A percentile compares a stretch with the other conserved stretches of the same genome.
Conservation (phyloP, 345 rosid species). For the Hibiscus syriacus region DNA sequence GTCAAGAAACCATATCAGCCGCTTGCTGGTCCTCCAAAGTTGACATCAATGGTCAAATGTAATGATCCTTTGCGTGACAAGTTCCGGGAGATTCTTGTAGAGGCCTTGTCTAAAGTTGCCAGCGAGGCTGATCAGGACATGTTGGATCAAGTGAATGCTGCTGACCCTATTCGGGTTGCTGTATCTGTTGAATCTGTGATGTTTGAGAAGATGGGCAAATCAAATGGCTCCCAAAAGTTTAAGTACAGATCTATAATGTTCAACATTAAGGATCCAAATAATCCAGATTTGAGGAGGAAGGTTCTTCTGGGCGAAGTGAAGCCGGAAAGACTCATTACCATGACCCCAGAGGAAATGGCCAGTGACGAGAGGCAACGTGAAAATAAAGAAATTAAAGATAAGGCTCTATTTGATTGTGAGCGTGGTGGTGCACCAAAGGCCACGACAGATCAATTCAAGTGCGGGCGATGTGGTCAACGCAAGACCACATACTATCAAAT, state of each 20-base stretch:
- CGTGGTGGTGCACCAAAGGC: slow-evolving; percentile 56
- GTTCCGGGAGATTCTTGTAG: slow-evolving; percentile 63
- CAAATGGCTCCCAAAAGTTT: slow-evolving; percentile 66
- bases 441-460: slow-evolving; percentile 58
- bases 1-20: slow-evolving; percentile 36
- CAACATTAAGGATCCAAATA: slow-evolving; percentile 80
- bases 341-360: slow-evolving; percentile 92
- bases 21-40: slow-evolving; percentile 47
- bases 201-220: slow-evolving; percentile 79
- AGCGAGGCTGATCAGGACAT: slow-evolving; percentile 44
- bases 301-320: slow-evolving; percentile 78
- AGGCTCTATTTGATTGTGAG: slow-evolving; percentile 63
- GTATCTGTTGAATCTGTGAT: slow-evolving; percentile 72
- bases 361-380: slow-evolving; percentile 70
- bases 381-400: slow-evolving; percentile 73
- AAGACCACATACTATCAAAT: slow-evolving; percentile 82
- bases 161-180: slow-evolving; percentile 83
- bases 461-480: slow-evolving; percentile 72
- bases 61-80: slow-evolving; percentile 82
- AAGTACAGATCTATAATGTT: slow-evolving; percentile 93
- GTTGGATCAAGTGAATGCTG: slow-evolving; percentile 42
- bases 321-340: slow-evolving; percentile 61
- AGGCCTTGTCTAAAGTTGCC: slow-evolving; percentile 69
- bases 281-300: slow-evolving; percentile 88
- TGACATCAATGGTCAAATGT: slow-evolving; percentile 48